Base-by-base conservation (phyloP, 2,329 filamentous ascomycete species). In the Alternaria arbusti region DNA sequence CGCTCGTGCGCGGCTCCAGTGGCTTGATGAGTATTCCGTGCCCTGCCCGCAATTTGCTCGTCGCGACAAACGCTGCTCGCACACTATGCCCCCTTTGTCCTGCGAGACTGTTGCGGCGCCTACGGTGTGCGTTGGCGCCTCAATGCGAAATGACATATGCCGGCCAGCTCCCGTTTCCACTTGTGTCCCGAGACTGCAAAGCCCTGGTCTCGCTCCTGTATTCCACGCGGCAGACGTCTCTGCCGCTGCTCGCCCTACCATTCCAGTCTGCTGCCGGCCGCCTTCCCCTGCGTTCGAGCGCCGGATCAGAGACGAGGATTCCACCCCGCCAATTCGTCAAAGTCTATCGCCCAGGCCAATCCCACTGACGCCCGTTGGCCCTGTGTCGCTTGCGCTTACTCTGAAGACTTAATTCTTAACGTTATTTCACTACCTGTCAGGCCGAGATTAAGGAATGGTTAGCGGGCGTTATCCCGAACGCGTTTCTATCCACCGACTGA, bases 381-480 rank as follows among this genome's bases (percentile, higher is more conserved):
- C 72, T 74, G 68, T 69, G 70, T 72, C 72, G 74, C 74, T 76
- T 75, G 69, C 56, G 69, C 69, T 71, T 76, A 64, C 69, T 71
- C 68, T 61, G 67, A 65, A 61, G 47, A 59, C 56, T 67, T 70
- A 65, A 65, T 61, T 61, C 59, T 63, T 61, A 60, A 59, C 67
- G 55, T 67, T 61, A 63, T 61, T 70, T 61, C 66, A 70, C 59
- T 64, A 54, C 49, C 63, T 65, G 62, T 66, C 65, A 70, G 74
- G 68, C 78, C 78, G 78, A 80, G 69, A 80, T 80, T 78, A 79
- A 78, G 74, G 77, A 78, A 72, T 63, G 63, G 61, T 60, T 70
- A 74, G 71, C 74, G 71, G 67, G 63, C 73, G 71, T 73, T 69
- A 70, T 72, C 56, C 73, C 72, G 57, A 62, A 68, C 65, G 44